Conservation (phyloP, 139 green algal species). For the Chlorella sorokiniana region DNA sequence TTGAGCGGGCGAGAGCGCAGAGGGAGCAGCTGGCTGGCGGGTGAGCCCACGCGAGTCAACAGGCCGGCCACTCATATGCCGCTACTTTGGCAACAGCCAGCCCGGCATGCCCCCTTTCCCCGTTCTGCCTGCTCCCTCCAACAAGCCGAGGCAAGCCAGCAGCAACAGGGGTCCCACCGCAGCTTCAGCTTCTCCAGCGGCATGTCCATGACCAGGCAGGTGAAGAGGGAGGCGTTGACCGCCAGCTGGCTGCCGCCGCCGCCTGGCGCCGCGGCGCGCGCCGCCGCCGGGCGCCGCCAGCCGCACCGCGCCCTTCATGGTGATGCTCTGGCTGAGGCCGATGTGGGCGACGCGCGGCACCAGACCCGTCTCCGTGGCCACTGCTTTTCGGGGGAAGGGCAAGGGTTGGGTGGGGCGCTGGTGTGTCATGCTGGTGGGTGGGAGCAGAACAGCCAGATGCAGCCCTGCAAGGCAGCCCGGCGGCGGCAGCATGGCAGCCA, state of each 20-base stretch:
- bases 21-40: neutral
- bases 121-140: neutral
- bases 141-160: neutral
- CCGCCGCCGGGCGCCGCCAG: neutral
- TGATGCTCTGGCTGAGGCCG: constrained; percentile 27
- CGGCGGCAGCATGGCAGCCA: too few species aligned
- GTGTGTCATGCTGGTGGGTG: too few species aligned
- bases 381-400: too few species aligned
- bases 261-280: neutral
- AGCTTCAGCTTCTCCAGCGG: constrained; percentile 41
- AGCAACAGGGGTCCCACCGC: neutral
- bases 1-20: neutral
- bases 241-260: constrained; percentile 1
- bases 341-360: too few species aligned
- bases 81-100: neutral
- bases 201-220: constrained; percentile 45
- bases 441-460: neutral
- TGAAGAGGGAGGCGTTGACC: constrained; percentile 39
- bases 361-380: too few species aligned
- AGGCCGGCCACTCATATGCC: neutral
- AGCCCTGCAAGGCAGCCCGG: too few species aligned
- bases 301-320: constrained; percentile 26
- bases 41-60: neutral
- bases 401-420: too few species aligned
- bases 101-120: neutral